phyloP scores from a whole-genome alignment of 2,329 filamentous ascomycete species.

The Hymenoscyphus fructigenus region DNA sequence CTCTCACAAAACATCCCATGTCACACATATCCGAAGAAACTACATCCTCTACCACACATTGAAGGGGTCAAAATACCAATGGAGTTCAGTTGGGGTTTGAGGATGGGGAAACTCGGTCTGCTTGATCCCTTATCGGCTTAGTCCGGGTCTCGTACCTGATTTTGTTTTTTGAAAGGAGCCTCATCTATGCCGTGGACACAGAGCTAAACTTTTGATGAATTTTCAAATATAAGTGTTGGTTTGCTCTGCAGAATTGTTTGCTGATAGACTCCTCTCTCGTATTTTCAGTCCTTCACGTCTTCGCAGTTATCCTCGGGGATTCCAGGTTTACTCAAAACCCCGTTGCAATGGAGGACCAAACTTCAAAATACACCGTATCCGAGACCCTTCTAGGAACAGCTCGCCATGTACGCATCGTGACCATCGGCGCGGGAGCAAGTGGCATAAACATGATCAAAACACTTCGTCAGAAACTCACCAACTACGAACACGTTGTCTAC shows the following conservation, averaged over 20 bases:
- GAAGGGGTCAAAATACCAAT: neutral
- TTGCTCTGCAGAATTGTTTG: neutral
- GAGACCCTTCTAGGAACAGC: slow-evolving; percentile 17
- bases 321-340: neutral
- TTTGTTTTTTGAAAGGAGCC: neutral
- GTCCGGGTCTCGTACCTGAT: neutral
- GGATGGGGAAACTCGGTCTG: neutral
- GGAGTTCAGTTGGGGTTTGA: neutral
- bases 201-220: neutral
- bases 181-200: neutral
- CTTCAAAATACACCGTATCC: slow-evolving; percentile 11
- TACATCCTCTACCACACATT: neutral
- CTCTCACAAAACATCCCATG: neutral
- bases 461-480: slow-evolving; percentile 43
- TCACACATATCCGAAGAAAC: neutral
- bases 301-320: neutral
- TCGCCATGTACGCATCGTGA: slow-evolving; percentile 35
- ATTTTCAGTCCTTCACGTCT: neutral
- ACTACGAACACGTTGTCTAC: slow-evolving; percentile 50
- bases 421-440: slow-evolving; percentile 48
- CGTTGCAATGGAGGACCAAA: neutral
- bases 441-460: slow-evolving; percentile 48
- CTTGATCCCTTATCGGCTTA: neutral
- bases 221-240: neutral
- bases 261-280: neutral